Evolutionary conservation across 768 basidiomycete species (phyloP).

Genomic region (Piloderma croceum): DNA sequence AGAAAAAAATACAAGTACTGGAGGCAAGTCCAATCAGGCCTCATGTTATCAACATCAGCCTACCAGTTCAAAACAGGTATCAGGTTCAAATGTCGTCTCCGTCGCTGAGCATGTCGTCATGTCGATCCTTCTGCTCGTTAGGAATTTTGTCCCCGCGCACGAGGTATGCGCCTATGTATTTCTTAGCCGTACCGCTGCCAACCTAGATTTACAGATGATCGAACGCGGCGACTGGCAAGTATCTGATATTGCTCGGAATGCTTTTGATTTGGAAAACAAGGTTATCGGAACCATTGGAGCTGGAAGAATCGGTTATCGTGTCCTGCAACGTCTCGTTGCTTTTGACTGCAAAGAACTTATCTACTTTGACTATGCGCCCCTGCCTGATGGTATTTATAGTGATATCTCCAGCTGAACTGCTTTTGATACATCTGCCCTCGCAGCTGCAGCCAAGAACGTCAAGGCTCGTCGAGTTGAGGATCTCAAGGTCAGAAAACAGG

Average conservation of each 20-base stretch:
- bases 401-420: not conserved
- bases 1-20: conserved; percentile 71
- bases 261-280: conserved; percentile 87
- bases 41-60: conserved; percentile 8
- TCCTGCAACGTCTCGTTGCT: conserved; percentile 70
- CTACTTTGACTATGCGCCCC: conserved; percentile 81
- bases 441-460: conserved; percentile 61
- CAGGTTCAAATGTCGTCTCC: conserved; percentile 85
- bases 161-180: conserved; percentile 43
- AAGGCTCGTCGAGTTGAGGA: conserved; percentile 71
- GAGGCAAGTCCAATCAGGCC: conserved; percentile 36
- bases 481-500: conserved; percentile 67
- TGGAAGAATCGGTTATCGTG: conserved; percentile 82
- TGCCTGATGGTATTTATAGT: conserved; percentile 47
- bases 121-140: conserved; percentile 85
- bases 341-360: conserved; percentile 89
- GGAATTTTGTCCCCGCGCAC: conserved; percentile 85
- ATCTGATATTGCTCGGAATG: conserved; percentile 73
- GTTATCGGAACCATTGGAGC: conserved; percentile 85
- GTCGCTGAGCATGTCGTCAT: conserved; percentile 90
- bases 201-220: conserved; percentile 52
- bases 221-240: conserved; percentile 85
- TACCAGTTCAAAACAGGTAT: conserved; percentile 48
- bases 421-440: not conserved
- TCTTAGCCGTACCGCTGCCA: not conserved